Conservation (phyloP, 768 basidiomycete genomes). For the Naganishia onofrii region DNA sequence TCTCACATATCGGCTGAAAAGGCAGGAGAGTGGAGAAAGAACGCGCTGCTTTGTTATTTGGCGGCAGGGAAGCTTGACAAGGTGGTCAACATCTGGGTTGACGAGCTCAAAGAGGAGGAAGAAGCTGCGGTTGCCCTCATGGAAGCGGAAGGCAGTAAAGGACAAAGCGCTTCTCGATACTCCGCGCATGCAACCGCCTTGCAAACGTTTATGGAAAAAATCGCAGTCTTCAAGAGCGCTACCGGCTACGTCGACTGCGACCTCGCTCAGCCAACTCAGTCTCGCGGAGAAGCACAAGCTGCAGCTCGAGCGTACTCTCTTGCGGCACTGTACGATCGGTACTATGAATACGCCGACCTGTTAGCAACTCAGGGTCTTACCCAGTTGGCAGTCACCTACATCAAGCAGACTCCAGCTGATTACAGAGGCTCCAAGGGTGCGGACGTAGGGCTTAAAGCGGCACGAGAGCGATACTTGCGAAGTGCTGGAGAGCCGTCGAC, state of each 20-base stretch:
- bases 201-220: slow-evolving; percentile 94
- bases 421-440: slow-evolving; percentile 65
- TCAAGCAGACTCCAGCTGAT: slow-evolving; percentile 72
- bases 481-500: slow-evolving; percentile 12
- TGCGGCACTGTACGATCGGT: slow-evolving; percentile 80
- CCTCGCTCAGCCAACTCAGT: slow-evolving; percentile 56
- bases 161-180: slow-evolving; percentile 34
- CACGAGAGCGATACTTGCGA: slow-evolving; percentile 39
- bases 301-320: slow-evolving; percentile 72
- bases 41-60: slow-evolving; percentile 88
- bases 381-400: slow-evolving; percentile 72
- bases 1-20: slow-evolving; percentile 48
- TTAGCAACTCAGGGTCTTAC: slow-evolving; percentile 86
- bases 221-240: slow-evolving; percentile 83
- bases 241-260: slow-evolving; percentile 60
- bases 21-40: slow-evolving; percentile 64
- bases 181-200: slow-evolving; percentile 65
- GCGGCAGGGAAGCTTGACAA: slow-evolving; percentile 85
- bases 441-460: slow-evolving; percentile 42
- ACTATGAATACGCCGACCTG: slow-evolving; percentile 92
- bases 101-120: slow-evolving; percentile 86
- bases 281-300: slow-evolving; percentile 55
- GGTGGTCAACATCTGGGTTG: slow-evolving; percentile 83
- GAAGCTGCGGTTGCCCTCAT: slow-evolving; percentile 51
- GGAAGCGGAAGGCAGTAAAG: slow-evolving; percentile 1